Conservation (phyloP, 352 stramenopile genomes). For the Phytophthora rubi region DNA sequence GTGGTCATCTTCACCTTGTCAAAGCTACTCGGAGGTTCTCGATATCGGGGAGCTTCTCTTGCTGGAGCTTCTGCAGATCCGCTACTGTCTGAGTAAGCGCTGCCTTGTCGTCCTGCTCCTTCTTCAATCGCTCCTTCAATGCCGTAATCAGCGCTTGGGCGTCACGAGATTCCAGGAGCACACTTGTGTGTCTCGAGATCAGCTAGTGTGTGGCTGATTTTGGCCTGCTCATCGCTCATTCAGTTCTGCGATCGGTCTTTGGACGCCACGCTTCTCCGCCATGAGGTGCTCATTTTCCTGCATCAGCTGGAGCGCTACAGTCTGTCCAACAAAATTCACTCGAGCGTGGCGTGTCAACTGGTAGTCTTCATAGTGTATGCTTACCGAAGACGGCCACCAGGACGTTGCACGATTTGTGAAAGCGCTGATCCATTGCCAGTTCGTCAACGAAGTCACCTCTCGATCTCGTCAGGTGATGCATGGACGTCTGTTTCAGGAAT, state of each 20-base stretch:
- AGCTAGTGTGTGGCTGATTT: neutral
- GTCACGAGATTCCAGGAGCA: too few species aligned
- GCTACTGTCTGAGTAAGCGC: neutral
- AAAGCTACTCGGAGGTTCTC: neutral
- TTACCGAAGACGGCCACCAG: neutral
- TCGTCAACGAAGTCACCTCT: neutral
- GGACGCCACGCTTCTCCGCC: neutral
- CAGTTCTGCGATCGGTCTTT: conserved; percentile 9
- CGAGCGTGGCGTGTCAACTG: neutral
- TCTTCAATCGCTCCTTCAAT: conserved; percentile 2
- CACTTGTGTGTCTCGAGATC: neutral
- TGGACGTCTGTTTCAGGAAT: conserved; percentile 1
- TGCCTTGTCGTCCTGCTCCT: neutral
- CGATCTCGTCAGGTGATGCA: neutral
- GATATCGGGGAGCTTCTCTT: neutral
- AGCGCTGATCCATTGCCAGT: conserved; percentile 1
- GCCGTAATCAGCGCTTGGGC: neutral
- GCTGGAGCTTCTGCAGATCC: neutral
- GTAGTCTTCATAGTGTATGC: neutral
- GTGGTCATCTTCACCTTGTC: conserved; percentile 3
- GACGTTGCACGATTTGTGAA: neutral
- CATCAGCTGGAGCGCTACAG: neutral
- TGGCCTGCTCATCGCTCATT: neutral
- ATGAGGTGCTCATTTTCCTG: conserved; percentile 2
- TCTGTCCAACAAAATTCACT: neutral